phyloP scores from a whole-genome alignment of 2,329 filamentous ascomycete species.

The Berkeleyomyces rouxiae region DNA sequence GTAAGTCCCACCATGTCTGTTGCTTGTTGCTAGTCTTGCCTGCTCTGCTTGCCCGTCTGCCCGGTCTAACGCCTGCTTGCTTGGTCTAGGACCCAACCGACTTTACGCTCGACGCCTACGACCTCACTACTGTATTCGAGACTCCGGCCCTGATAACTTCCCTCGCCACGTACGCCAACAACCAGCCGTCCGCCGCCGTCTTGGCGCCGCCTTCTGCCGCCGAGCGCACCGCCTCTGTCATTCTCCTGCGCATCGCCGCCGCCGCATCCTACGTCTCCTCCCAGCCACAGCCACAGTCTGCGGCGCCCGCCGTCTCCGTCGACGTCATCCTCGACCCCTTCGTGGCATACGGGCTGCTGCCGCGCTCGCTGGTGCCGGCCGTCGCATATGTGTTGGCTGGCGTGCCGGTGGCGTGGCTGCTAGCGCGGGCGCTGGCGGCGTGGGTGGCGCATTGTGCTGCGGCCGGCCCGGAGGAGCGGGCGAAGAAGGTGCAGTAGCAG shows the following conservation, averaged over 20 bases:
- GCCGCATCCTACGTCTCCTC: slow-evolving; percentile 74
- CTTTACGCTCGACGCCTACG: slow-evolving; percentile 53
- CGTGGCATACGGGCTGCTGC: slow-evolving; percentile 54
- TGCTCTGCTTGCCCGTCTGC: not conserved
- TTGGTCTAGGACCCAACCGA: slow-evolving; percentile 60
- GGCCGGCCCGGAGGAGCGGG: slow-evolving; percentile 17
- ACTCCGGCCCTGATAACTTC: slow-evolving; percentile 47
- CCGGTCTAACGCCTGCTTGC: not conserved
- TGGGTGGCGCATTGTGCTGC: slow-evolving; percentile 16
- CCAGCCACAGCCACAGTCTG: slow-evolving; percentile 56
- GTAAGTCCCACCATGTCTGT: slow-evolving; percentile 35
- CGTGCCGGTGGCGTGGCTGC: slow-evolving; percentile 22
- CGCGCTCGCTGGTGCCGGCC: slow-evolving; percentile 58
- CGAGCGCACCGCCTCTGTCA: slow-evolving; percentile 28
- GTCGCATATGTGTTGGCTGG: slow-evolving; percentile 50
- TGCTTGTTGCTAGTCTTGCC: not conserved
- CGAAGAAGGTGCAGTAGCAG: slow-evolving; percentile 23
- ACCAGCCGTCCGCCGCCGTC: not conserved
- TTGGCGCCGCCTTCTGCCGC: not conserved
- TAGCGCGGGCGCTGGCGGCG: slow-evolving; percentile 2
- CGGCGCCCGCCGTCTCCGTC: slow-evolving; percentile 55
- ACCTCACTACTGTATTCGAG: slow-evolving; percentile 43
- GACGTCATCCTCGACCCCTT: slow-evolving; percentile 82
- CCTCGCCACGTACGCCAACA: slow-evolving; percentile 41
- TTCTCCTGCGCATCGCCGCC: slow-evolving; percentile 59